Base-by-base conservation (phyloP, 2,329 filamentous ascomycete species). In the Dissoconium aciculare region DNA sequence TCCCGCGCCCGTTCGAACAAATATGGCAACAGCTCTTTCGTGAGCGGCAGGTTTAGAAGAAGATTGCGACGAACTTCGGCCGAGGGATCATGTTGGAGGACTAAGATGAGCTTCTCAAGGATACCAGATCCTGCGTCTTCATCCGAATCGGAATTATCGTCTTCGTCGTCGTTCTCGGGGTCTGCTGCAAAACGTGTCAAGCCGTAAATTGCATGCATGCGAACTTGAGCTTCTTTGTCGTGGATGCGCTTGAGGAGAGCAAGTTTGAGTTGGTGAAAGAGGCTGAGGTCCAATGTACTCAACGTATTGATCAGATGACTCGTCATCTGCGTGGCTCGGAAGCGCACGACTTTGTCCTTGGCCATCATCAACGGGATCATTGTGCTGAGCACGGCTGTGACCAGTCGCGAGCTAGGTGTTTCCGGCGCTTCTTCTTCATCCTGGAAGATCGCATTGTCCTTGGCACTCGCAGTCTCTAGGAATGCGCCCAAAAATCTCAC, bases 291-390 rank as follows among this genome's bases (percentile, higher is more conserved):
- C 45, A 95, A 82, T 2, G 82, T 77, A 39, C 92, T 82, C 15
- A 98, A 66, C 9, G 79, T 89, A 58, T 93, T 93, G 58, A 98
- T 78, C 39, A 94, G 75, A 52, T 93, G 81, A 2, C 84, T 79
- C 31, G 92, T 74, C 31, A 93, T 71, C 52, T 98, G 89, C 0
- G 87, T 91, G 4, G 84, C 74, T 35, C 89, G 70, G 56, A 83
- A 98, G 35, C 89, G 73, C 27, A 95, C 78, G 36, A 78, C 78
- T 57, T 94, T 95, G 57, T 98, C 89, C 57, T 93, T 95, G 26
- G 80, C 73, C 6, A 68, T 69, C 37, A 93, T 64, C n/a, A 93
- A 60, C 4, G 79, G 78, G 3, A 91, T 62, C 12, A 89, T 58
- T 5, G 74, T 67, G 31, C 73, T 71, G 47, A 95, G 70, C 19